Percentiles rank a stretch among this genome's conserved stretches.
These are phyloP conservation scores for Crithidia fasciculata DNA, from an alignment of 208 protist genomes.

Conservation along the genomic window DNA sequence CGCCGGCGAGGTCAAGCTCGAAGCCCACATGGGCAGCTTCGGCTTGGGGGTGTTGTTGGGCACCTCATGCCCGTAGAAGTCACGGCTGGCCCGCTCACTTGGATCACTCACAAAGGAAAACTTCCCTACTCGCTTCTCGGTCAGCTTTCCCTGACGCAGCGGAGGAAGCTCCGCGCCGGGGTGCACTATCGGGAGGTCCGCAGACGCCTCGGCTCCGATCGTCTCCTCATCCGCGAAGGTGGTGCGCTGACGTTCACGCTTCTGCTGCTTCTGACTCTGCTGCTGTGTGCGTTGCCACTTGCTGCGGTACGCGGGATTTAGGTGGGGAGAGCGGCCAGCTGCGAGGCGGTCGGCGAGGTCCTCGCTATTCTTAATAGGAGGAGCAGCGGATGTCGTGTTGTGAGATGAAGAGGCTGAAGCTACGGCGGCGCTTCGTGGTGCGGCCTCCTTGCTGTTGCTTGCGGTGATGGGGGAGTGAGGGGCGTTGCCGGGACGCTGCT, in stretches of 20 bases:
- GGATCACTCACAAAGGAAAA: conserved; percentile 63
- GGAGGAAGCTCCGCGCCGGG: conserved; percentile 5
- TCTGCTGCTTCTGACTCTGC: not conserved
- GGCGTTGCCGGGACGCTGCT: not conserved
- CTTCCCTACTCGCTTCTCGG: conserved; percentile 19
- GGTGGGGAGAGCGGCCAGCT: not conserved
- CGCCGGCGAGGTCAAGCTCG: conserved; percentile 68
- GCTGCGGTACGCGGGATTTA: conserved; percentile 6
- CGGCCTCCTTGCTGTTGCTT: not conserved
- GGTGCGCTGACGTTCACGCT: not conserved
- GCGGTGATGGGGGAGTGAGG: not conserved
- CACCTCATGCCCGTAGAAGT: conserved; percentile 39
- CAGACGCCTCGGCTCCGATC: not conserved
- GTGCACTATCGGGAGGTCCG: conserved; percentile 18
- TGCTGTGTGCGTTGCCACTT: conserved; percentile 9
- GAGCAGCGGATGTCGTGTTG: not conserved
- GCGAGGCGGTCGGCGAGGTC: not conserved
- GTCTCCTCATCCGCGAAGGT: not conserved
- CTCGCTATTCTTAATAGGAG: not conserved
- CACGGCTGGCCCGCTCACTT: conserved; percentile 13
- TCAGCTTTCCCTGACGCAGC: not conserved
- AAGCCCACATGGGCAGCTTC: conserved; percentile 72
- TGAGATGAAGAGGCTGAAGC: not conserved
- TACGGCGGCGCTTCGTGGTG: no score
- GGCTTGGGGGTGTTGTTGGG: conserved; percentile 74